These are phyloP conservation scores for Amanita phalloides DNA, from an alignment of 768 basidiomycete genomes.

Conservation along the genomic window DNA sequence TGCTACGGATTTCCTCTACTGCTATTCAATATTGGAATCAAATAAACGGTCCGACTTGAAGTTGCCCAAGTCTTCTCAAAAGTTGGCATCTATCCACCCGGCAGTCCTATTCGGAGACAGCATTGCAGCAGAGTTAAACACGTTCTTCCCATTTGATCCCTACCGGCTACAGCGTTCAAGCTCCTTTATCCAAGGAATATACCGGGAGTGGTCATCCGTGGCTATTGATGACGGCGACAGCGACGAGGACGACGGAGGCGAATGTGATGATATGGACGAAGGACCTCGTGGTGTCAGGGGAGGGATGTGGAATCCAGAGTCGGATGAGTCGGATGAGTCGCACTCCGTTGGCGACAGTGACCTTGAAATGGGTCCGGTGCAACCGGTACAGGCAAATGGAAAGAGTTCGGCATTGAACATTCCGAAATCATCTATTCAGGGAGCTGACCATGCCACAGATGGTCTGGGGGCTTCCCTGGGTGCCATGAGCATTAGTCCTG, in stretches of 20 bases:
- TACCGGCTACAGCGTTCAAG: conserved; percentile 80
- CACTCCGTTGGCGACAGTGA: not conserved
- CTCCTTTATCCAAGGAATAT: conserved; percentile 70
- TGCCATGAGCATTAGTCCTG: conserved; percentile 80
- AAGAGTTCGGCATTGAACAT: conserved; percentile 10
- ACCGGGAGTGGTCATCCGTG: conserved; percentile 84
- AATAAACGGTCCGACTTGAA: conserved; percentile 59
- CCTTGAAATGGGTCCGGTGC: conserved; percentile 9
- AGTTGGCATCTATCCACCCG: conserved; percentile 9
- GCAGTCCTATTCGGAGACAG: conserved; percentile 20
- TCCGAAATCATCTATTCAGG: conserved; percentile 3
- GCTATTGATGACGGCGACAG: conserved; percentile 69
- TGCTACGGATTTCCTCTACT: conserved; percentile 86
- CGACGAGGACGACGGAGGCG: conserved; percentile 43
- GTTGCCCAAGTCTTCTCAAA: conserved; percentile 8
- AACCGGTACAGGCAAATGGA: conserved; percentile 12
- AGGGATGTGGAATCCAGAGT: not conserved
- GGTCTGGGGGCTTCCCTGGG: conserved; percentile 60
- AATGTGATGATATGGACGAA: conserved; percentile 46
- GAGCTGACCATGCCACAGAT: conserved; percentile 26
- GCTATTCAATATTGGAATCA: conserved; percentile 85
- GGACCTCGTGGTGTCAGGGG: conserved; percentile 36
- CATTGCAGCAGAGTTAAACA: conserved; percentile 64
- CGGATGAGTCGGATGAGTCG: not conserved
- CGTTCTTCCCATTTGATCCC: conserved; percentile 98